phyloP scores from a whole-genome alignment of 495 filamentous ascomycete species.

The Cercophora scortea region DNA sequence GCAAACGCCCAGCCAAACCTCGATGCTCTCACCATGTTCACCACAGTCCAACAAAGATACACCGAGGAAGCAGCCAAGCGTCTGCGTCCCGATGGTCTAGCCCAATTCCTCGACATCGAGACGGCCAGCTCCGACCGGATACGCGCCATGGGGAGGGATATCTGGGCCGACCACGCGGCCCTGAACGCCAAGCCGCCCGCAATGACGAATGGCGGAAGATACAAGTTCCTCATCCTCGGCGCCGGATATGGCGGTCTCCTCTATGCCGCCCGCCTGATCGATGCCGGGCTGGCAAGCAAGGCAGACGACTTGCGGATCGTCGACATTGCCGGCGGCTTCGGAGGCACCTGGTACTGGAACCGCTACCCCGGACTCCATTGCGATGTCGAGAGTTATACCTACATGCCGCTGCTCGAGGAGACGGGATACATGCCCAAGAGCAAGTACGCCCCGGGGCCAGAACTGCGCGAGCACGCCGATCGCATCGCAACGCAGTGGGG shows the following conservation, averaged over 20 bases:
- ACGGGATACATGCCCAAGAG: slow-evolving; percentile 47
- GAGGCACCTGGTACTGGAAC: slow-evolving; percentile 53
- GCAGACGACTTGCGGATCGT: slow-evolving; percentile 41
- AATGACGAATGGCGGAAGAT: slow-evolving; percentile 19
- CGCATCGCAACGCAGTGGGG: slow-evolving; percentile 33
- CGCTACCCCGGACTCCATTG: slow-evolving; percentile 44
- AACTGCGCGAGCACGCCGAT: slow-evolving; percentile 40
- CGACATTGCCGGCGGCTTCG: slow-evolving; percentile 42
- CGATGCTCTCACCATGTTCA: slow-evolving; percentile 17
- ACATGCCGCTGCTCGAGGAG: slow-evolving; percentile 54
- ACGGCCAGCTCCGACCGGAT: slow-evolving; percentile 23
- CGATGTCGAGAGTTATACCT: slow-evolving; percentile 44
- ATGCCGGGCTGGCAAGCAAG: slow-evolving; percentile 32
- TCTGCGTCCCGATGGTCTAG: slow-evolving; percentile 29
- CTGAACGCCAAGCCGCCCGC: slow-evolving; percentile 23
- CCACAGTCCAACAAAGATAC: slow-evolving; percentile 31
- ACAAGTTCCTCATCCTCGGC: slow-evolving; percentile 43
- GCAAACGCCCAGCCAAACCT: neutral
- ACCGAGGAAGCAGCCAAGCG: slow-evolving; percentile 40
- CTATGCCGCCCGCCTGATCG: slow-evolving; percentile 40
- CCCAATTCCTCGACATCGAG: slow-evolving; percentile 33
- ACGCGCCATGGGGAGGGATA: slow-evolving; percentile 31
- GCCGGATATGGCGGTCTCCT: slow-evolving; percentile 45
- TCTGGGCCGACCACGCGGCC: slow-evolving; percentile 36
- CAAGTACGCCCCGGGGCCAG: slow-evolving; percentile 35